phyloP scores from a whole-genome alignment of 1,139 yeast genomes.

The Nadsonia starkeyi-henricii region DNA sequence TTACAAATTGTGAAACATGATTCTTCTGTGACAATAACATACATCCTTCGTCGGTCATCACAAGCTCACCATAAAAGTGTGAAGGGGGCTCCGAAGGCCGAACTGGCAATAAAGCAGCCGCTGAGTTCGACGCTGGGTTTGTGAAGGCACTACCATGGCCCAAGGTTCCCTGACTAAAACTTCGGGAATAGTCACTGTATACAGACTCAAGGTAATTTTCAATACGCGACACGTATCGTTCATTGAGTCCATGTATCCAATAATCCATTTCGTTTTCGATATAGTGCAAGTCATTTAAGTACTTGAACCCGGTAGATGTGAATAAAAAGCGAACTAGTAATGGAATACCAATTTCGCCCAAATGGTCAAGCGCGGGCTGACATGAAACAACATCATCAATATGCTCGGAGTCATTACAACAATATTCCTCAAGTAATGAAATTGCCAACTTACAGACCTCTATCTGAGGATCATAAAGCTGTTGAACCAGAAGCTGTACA shows the following conservation, averaged over 20 bases:
- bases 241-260: constrained; percentile 45
- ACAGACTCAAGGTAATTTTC: constrained; percentile 30
- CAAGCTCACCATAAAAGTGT: constrained; percentile 68
- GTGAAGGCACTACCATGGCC: neutral
- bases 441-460: constrained; percentile 49
- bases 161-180: too few species aligned
- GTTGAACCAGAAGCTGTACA: constrained; percentile 43
- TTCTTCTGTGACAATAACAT: constrained; percentile 34
- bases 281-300: constrained; percentile 36
- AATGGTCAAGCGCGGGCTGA: constrained; percentile 33
- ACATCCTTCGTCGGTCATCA: constrained; percentile 73
- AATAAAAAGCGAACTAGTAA: constrained; percentile 41
- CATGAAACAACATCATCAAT: constrained; percentile 31
- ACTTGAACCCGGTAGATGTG: constrained; percentile 41
- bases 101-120: neutral
- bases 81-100: constrained; percentile 27
- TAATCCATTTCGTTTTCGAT: constrained; percentile 43
- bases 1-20: constrained; percentile 32
- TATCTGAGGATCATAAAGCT: constrained; percentile 51
- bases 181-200: constrained; percentile 8
- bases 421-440: constrained; percentile 34
- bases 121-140: constrained; percentile 1
- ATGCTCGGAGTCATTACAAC: constrained; percentile 27
- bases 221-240: constrained; percentile 37
- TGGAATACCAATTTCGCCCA: constrained; percentile 33